These are phyloP conservation scores for Panicum hallii DNA, from an alignment of 202 grass and related monocot species.

Conservation along the genomic window DNA sequence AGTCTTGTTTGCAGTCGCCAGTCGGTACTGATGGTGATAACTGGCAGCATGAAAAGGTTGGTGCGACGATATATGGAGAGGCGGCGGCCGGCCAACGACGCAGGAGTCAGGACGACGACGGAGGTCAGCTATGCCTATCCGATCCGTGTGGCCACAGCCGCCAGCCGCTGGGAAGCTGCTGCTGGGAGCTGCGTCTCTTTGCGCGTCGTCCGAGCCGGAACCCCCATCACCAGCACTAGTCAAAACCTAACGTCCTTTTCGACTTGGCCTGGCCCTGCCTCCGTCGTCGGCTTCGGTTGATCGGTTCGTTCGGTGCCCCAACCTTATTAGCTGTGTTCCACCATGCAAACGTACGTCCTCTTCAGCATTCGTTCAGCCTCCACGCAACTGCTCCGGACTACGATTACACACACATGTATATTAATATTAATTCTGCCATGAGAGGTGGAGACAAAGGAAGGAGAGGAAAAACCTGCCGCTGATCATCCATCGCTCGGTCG, in stretches of 20 bases:
- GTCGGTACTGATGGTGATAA: no score
- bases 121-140: no score
- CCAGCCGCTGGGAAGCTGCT: background rate
- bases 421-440: background rate
- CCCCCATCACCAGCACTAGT: background rate
- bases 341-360: background rate
- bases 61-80: background rate
- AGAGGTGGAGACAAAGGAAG: no score
- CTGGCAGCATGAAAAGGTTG: background rate
- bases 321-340: constrained; percentile 15
- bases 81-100: no score
- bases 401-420: background rate
- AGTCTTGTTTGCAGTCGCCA: no score
- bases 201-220: background rate
- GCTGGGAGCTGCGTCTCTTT: background rate
- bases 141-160: background rate
- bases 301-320: background rate
- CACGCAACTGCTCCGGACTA: background rate
- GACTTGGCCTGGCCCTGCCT: background rate
- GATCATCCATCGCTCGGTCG: background rate
- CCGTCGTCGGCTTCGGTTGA: background rate
- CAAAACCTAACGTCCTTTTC: constrained; percentile 6
- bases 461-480: background rate
- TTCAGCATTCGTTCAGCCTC: background rate
- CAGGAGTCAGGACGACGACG: no score